Evolutionary conservation across 306 rosid species (phyloP).

Genomic region (Pyrus betulifolia): DNA sequence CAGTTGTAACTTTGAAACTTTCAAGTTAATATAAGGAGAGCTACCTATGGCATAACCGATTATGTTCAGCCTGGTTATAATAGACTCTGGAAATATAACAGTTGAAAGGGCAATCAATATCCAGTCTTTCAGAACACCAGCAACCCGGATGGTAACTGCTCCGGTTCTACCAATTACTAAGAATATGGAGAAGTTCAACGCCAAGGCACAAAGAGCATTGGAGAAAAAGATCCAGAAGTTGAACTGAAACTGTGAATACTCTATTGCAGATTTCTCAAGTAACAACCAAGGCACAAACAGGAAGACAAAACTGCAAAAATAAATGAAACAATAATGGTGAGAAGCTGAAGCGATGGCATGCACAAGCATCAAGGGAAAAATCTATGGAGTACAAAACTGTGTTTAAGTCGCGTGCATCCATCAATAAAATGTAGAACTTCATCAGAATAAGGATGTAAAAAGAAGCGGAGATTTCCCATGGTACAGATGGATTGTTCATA

Average conservation of each 20-base stretch:
- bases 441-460: not conserved
- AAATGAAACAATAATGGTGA: not conserved
- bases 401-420: not conserved
- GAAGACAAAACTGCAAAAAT: conserved; percentile 73
- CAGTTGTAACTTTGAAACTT: not conserved
- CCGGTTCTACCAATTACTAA: conserved; percentile 93
- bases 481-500: not conserved
- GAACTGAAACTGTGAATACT: conserved; percentile 79
- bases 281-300: conserved; percentile 86
- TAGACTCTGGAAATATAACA: conserved; percentile 85
- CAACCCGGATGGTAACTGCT: conserved; percentile 89
- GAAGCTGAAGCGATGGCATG: not conserved
- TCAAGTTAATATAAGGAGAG: not conserved
- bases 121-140: conserved; percentile 98
- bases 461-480: not conserved
- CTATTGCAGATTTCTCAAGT: conserved; percentile 80
- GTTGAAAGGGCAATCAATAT: conserved; percentile 92
- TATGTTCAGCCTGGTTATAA: conserved; percentile 78
- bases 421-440: not conserved
- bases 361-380: not conserved
- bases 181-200: conserved; percentile 92
- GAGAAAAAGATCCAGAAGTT: conserved; percentile 92
- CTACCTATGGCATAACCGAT: conserved; percentile 90
- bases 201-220: conserved; percentile 87
- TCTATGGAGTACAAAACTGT: not conserved